Base-by-base conservation (phyloP, 768 basidiomycete genomes). In the Chiua virens region DNA sequence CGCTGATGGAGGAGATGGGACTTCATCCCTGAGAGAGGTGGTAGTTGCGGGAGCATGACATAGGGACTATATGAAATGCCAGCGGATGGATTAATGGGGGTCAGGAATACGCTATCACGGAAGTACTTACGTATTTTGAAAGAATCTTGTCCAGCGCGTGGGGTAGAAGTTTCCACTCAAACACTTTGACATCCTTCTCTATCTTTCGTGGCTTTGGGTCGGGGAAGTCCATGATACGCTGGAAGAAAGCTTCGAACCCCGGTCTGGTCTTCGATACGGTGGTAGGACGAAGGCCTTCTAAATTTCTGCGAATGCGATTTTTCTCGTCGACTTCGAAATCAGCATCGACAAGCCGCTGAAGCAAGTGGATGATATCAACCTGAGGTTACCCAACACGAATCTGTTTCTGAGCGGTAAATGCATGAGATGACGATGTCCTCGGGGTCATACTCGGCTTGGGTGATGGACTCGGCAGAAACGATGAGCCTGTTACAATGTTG, bases 141-240 rank as follows among this genome's bases (percentile, higher is more conserved):
- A 90, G 74, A 51, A 91, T 88, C 67, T 89, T 91, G 42, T 87
- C 84, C 46, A 92, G 68, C 0, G 88, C 87, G 55, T 83, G 80
- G 17, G 78, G 78, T n/a, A 92, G 74, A 40, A 80, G 67, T 25
- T 74, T 75, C 89, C 89, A 92, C 36, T 83, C 80, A 59, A 92
- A 92, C 8, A 91, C 86, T 67, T 92, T 92, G 63, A 99, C 79
- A 62, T 98, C 93, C 77, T 98, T 98, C 65, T 98, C 96, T 55
- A 98, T 99, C 66, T 94, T 95, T 49, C 96, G 79, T 4, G 96
- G 96, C 67, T 92, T 94, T 8, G 96, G 96, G 40, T 84, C 82
- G 0, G 94, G 91, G 64, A 97, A 96, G 45, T 89, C 85, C 96
- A 99, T 98, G 73, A 99, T 94, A 58, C 85, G 79, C 72, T 89